A percentile compares a stretch with the other conserved stretches of the same genome.
phyloP scores from a whole-genome alignment of 305 asterid species.

The Ajuga reptans region DNA sequence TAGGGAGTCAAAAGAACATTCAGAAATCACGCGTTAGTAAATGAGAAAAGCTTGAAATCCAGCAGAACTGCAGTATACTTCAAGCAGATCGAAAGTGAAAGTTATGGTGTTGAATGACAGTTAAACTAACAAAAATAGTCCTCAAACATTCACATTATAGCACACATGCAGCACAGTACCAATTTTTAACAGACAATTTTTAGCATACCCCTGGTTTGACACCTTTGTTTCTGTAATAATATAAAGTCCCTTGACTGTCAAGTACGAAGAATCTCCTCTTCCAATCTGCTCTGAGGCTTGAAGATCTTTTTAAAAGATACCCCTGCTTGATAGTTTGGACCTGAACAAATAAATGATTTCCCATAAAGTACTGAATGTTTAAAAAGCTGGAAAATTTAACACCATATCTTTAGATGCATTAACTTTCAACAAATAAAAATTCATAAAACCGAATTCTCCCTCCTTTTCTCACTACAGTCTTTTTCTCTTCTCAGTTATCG shows the following conservation, averaged over 20 bases:
- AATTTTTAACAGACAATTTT: constrained; percentile 20
- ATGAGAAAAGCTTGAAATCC: constrained; percentile 8
- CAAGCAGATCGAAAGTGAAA: constrained; percentile 15
- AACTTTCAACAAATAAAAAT: background rate
- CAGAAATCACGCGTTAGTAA: background rate
- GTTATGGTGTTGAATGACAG: constrained; percentile 6
- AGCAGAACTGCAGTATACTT: background rate
- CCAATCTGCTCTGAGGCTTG: constrained; percentile 95
- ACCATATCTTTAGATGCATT: background rate
- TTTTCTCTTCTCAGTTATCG: constrained; percentile 1
- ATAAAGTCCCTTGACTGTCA: constrained; percentile 79
- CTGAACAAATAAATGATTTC: constrained; percentile 33
- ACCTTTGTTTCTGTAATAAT: constrained; percentile 80
- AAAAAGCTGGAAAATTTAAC: constrained; percentile 11
- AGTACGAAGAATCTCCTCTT: constrained; percentile 91
- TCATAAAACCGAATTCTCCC: background rate
- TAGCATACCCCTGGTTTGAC: constrained; percentile 48
- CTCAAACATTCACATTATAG: constrained; percentile 12
- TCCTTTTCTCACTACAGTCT: background rate
- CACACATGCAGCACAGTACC: constrained; percentile 6
- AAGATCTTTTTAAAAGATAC: constrained; percentile 82
- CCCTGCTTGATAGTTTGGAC: constrained; percentile 89
- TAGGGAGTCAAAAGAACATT: background rate
- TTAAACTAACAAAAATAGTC: background rate
- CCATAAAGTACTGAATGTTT: background rate